phyloP scores from a whole-genome alignment of 768 basidiomycete species.

The Hypholoma fasciculare region DNA sequence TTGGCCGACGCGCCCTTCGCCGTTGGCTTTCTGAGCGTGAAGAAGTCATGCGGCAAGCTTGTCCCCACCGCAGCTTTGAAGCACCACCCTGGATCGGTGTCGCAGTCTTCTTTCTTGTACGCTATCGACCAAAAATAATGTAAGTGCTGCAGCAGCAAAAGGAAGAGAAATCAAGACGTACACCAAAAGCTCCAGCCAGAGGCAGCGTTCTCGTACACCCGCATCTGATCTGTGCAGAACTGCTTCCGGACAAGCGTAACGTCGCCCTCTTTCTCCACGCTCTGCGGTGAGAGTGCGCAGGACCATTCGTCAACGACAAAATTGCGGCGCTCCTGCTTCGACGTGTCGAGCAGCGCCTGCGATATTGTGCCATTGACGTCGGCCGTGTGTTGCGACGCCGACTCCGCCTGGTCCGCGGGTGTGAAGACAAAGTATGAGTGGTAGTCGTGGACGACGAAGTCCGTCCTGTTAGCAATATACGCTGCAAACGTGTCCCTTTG shows the following conservation, averaged over 20 bases:
- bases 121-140: constrained; percentile 31
- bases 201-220: constrained; percentile 52
- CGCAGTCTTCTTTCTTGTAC: constrained; percentile 62
- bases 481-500: constrained; percentile 49
- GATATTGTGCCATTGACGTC: constrained; percentile 41
- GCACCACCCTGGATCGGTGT: constrained; percentile 65
- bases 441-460: constrained; percentile 74
- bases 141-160: not conserved
- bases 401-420: constrained; percentile 43
- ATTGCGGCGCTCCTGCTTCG: constrained; percentile 34
- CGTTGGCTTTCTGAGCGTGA: constrained; percentile 36
- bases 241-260: constrained; percentile 40
- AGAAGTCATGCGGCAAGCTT: constrained; percentile 58
- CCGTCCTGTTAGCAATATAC: constrained; percentile 47
- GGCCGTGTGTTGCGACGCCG: constrained; percentile 59
- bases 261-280: constrained; percentile 48
- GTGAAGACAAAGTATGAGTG: constrained; percentile 76
- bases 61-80: constrained; percentile 61
- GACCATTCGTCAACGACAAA: constrained; percentile 85
- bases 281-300: constrained; percentile 69
- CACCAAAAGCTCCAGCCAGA: constrained; percentile 76
- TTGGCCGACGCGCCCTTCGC: not conserved
- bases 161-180: constrained; percentile 25
- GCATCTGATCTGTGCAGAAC: constrained; percentile 62
- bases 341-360: constrained; percentile 27